Conservation (phyloP, 2,329 filamentous ascomycete genomes). For the Fusarium verrucosum region DNA sequence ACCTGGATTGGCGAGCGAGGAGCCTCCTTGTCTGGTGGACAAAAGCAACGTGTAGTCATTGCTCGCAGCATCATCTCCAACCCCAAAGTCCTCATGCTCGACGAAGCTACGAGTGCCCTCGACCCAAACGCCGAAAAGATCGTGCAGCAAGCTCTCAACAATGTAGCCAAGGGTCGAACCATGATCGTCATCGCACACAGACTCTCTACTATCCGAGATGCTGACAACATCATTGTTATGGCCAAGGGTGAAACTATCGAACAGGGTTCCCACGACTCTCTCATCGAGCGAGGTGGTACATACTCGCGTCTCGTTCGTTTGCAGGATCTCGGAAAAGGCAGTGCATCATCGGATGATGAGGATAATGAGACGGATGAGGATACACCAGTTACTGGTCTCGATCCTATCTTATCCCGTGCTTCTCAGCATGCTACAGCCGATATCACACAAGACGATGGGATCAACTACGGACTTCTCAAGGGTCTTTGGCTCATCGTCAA, state of each 20-base stretch:
- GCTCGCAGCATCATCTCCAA: constrained; percentile 72
- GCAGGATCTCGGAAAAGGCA: constrained; percentile 50
- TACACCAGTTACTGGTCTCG: constrained; percentile 49
- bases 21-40: constrained; percentile 72
- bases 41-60: constrained; percentile 73
- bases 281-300: constrained; percentile 58
- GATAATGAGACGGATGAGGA: constrained; percentile 47
- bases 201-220: constrained; percentile 66
- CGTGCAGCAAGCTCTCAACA: constrained; percentile 66
- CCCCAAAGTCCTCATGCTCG: constrained; percentile 70
- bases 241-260: constrained; percentile 67
- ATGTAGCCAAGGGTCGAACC: constrained; percentile 64
- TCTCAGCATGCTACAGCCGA: constrained; percentile 37
- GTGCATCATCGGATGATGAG: constrained; percentile 11
- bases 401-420: constrained; percentile 31
- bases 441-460: constrained; percentile 3
- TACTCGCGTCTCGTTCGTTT: constrained; percentile 62
- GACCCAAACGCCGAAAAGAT: constrained; percentile 58
- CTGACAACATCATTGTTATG: constrained; percentile 73
- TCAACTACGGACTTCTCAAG: constrained; percentile 43
- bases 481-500: constrained; percentile 45
- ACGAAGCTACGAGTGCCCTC: constrained; percentile 73
- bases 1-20: constrained; percentile 72
- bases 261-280: constrained; percentile 67
- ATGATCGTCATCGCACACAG: constrained; percentile 73